phyloP scores from a whole-genome alignment of 2,329 filamentous ascomycete genomes.

The Metarhizium robertsii region DNA sequence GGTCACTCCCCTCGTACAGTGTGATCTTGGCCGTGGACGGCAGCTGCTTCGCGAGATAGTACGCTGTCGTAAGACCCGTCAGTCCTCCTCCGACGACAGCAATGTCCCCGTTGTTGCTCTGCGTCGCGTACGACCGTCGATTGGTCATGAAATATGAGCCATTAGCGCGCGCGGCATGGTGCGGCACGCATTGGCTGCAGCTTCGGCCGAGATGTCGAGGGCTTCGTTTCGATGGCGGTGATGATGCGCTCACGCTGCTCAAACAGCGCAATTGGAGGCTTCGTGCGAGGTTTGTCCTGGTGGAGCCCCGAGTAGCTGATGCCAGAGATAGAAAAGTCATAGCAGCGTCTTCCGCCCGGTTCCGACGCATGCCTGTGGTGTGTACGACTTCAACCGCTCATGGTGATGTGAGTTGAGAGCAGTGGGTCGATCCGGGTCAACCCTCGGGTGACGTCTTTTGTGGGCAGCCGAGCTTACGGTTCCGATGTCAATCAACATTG shows the following conservation, averaged over 20 bases:
- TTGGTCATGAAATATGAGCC: slow-evolving; percentile 1
- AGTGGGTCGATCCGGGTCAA: not conserved
- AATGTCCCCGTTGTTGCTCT: slow-evolving; percentile 28
- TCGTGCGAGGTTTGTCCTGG: not conserved
- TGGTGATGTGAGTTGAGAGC: not conserved
- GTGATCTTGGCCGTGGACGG: slow-evolving; percentile 59
- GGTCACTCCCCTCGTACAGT: slow-evolving; percentile 63
- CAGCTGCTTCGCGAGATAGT: slow-evolving; percentile 63
- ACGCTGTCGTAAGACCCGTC: slow-evolving; percentile 70
- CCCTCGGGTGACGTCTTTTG: not conserved
- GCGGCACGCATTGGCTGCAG: not conserved
- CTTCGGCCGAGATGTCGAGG: not conserved
- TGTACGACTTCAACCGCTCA: not conserved
- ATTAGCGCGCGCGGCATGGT: slow-evolving; percentile 3
- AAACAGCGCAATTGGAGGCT: not conserved
- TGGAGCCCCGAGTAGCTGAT: slow-evolving; percentile 7
- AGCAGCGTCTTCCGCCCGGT: slow-evolving; percentile 16
- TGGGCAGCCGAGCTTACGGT: no score
- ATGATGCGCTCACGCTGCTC: not conserved
- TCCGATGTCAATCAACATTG: no score
- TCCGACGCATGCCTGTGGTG: not conserved
- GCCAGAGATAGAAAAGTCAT: slow-evolving; percentile 17
- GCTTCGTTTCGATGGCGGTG: not conserved
- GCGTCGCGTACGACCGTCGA: slow-evolving; percentile 10
- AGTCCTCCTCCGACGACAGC: slow-evolving; percentile 75